Percentiles rank a stretch among this genome's conserved stretches.
Conservation (phyloP, 371 early-diverging fungal genomes). For the Mucor velutinosus region DNA sequence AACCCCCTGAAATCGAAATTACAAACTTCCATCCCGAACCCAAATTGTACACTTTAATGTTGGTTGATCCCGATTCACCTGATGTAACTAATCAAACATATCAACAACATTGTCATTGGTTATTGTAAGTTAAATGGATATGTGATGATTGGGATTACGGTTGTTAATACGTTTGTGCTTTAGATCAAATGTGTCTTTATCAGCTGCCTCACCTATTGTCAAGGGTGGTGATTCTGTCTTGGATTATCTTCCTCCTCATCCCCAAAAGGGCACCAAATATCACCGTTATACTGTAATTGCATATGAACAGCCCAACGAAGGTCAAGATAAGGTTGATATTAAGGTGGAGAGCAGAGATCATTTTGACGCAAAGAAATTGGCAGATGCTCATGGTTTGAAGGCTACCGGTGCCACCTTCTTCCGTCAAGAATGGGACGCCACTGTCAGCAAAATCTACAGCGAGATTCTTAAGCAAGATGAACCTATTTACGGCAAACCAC, state of each 20-base stretch:
- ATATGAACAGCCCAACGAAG: constrained; percentile 70
- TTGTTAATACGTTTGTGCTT: not conserved
- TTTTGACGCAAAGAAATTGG: constrained; percentile 54
- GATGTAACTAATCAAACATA: constrained; percentile 61
- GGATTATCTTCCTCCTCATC: constrained; percentile 81
- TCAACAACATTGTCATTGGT: constrained; percentile 70
- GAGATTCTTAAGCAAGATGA: constrained; percentile 58
- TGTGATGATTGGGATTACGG: not conserved
- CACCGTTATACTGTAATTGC: constrained; percentile 78
- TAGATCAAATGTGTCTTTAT: constrained; percentile 69
- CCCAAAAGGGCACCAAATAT: constrained; percentile 76
- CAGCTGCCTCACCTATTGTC: constrained; percentile 52
- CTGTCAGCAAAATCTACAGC: constrained; percentile 68
- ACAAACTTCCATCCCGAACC: constrained; percentile 71
- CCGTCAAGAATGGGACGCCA: constrained; percentile 76
- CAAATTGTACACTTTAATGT: constrained; percentile 69
- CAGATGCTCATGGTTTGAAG: constrained; percentile 45
- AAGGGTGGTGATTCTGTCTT: constrained; percentile 59
- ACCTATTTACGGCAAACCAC: constrained; percentile 63
- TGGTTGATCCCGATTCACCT: constrained; percentile 79
- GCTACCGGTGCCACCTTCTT: constrained; percentile 70
- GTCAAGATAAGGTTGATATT: constrained; percentile 53
- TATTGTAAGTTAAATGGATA: constrained; percentile 40
- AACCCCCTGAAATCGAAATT: constrained; percentile 61
- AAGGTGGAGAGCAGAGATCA: constrained; percentile 43